Evolutionary conservation across 805 yeast species (phyloP), one percentile per base, ranked within the genome.

Genomic region (Yamadazyma scolyti): DNA sequence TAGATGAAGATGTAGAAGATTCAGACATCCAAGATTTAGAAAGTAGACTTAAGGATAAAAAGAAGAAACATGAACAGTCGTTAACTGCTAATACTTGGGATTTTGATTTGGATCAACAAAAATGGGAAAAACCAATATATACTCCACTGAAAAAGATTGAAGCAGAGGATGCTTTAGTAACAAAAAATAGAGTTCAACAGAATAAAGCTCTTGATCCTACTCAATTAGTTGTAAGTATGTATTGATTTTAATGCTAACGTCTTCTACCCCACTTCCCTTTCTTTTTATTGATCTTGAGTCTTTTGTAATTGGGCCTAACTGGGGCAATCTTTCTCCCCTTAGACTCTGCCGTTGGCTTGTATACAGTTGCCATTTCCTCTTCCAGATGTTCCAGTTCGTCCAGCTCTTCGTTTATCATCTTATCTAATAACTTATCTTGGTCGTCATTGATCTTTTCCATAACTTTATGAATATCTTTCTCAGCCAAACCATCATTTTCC

Each of bases 101-200:
- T 47, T 72, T 62, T 44, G 72, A 73, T 34, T 58, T 61, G 27
- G 85, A 82, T 36, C 50, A 58, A 19, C 39, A 57, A 8, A 75
- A 68, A 45, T 80, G 84, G 77, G 68, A 62, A 28, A 71, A 66
- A 31, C 81, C 82, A 0, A 53, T 58, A 0, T 77, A 75, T 42
- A 33, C 54, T 9, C 26, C 39, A 11, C 31, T 25, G 21, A 7
- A 21, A 16, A 21, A 12, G 3, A 23, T 9, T 13, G 39, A 28
- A 10, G 24, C 22, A 6, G 25, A 20, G 5, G 16, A 19, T 6
- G 28, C 12, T 4, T 16, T 25, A n/a, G n/a, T 19, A 8, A 20
- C 24, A 20, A 39, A 42, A 27, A 33, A 44, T 6, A 42, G 64
- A 33, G 61, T 60, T 4, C 66, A 60, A 33, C 44, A 57, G 25